Conservation (phyloP, 2,329 filamentous ascomycete genomes). For the Coniochaeta hoffmannii region DNA sequence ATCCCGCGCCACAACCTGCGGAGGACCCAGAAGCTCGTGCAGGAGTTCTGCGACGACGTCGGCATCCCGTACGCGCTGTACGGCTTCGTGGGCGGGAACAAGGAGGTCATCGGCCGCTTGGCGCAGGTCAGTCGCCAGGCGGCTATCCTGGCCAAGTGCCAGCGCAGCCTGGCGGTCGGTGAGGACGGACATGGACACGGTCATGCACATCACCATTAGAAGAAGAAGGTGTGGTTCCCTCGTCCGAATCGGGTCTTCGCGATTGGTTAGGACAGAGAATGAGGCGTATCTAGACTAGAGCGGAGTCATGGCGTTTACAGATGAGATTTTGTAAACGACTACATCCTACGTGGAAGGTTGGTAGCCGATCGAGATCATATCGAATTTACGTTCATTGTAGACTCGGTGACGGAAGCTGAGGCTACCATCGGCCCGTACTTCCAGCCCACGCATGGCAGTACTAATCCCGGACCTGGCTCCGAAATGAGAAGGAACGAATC, state of each 20-base stretch:
- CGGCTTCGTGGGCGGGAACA: constrained; percentile 78
- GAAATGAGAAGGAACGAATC: neutral
- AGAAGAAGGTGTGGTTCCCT: constrained; percentile 11
- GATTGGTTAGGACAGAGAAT: neutral
- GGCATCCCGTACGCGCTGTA: constrained; percentile 80
- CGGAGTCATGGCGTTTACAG: neutral
- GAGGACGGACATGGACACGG: constrained; percentile 20
- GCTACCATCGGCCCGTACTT: neutral
- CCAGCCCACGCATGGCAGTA: neutral
- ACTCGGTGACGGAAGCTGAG: neutral
- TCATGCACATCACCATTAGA: constrained; percentile 18
- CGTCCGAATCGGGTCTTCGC: too few species aligned
- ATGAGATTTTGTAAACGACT: neutral
- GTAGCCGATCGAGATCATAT: neutral
- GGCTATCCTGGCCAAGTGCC: constrained; percentile 68
- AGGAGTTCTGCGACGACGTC: constrained; percentile 75
- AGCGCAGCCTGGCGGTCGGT: constrained; percentile 37
- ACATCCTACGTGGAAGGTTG: neutral
- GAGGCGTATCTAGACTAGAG: neutral
- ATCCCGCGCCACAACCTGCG: constrained; percentile 82
- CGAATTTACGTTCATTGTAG: neutral
- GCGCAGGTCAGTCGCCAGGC: constrained; percentile 76
- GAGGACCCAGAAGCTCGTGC: constrained; percentile 64
- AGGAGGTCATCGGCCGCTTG: constrained; percentile 67
- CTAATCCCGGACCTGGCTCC: neutral